phyloP scores from a whole-genome alignment of 306 rosid species.

The Citrullus amarus region DNA sequence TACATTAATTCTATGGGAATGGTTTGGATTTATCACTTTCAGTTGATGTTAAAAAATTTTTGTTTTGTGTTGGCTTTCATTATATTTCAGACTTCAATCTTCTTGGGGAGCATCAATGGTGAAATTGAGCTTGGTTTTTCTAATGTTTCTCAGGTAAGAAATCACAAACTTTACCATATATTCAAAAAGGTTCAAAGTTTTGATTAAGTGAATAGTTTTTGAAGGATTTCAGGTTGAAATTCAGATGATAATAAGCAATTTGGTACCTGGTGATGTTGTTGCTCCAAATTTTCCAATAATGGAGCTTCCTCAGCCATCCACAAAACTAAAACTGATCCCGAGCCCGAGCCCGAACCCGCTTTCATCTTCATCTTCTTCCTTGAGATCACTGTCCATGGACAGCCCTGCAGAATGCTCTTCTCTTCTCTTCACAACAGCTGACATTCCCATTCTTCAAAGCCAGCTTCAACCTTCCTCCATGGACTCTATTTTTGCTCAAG shows the following conservation, averaged over 20 bases:
- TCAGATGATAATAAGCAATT: slow-evolving; percentile 36
- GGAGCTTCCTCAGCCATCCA: slow-evolving; percentile 17
- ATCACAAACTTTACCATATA: too few species aligned
- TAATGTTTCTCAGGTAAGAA: slow-evolving; percentile 50
- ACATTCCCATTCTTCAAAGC: slow-evolving; percentile 16
- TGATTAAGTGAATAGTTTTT: background rate
- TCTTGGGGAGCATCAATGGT: slow-evolving; percentile 78
- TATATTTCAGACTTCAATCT: slow-evolving; percentile 45
- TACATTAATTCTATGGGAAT: background rate
- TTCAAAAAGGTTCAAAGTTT: background rate
- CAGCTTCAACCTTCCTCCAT: slow-evolving; percentile 31
- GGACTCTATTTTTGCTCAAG: slow-evolving; percentile 29
- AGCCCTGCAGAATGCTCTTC: slow-evolving; percentile 58
- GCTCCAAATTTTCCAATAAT: slow-evolving; percentile 4
- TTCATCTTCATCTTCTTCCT: slow-evolving; percentile 74
- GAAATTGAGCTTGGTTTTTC: slow-evolving; percentile 86
- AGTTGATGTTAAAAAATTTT: background rate
- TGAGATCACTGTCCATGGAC: slow-evolving; percentile 60
- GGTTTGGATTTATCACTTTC: background rate
- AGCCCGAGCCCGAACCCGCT: slow-evolving; percentile 21
- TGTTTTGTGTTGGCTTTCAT: background rate
- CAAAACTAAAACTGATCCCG: background rate
- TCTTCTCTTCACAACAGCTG: slow-evolving; percentile 28
- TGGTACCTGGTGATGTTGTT: slow-evolving; percentile 42
- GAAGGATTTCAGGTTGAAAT: slow-evolving; percentile 27